These are phyloP conservation scores for Coleophoma eucalyptorum DNA, from an alignment of 2,329 filamentous ascomycete genomes.

Conservation along the genomic window DNA sequence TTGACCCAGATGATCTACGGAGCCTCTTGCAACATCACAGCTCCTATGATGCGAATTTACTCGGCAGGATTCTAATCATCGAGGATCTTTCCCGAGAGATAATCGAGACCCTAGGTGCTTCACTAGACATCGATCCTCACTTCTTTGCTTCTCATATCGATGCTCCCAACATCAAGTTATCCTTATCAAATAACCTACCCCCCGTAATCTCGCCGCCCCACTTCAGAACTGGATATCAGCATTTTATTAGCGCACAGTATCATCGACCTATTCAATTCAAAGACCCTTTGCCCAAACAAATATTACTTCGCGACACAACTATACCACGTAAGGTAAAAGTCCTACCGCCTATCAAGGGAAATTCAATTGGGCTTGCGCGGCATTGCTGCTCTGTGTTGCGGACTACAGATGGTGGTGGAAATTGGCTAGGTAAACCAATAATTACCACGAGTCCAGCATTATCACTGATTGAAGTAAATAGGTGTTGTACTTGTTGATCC, in stretches of 20 bases:
- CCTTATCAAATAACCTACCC: slow-evolving; percentile 2
- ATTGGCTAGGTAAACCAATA: neutral
- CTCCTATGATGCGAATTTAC: neutral
- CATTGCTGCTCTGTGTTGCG: slow-evolving; percentile 1
- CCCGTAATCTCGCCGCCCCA: neutral
- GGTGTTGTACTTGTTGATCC: too few species aligned
- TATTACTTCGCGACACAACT: slow-evolving; percentile 3
- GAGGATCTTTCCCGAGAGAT: slow-evolving; percentile 4
- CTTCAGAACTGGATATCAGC: neutral
- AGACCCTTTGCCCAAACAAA: neutral
- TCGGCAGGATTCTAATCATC: slow-evolving; percentile 4
- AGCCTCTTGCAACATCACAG: neutral
- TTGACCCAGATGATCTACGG: neutral
- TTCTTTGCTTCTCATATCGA: slow-evolving; percentile 8
- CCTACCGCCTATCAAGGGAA: neutral
- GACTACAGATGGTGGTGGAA: neutral
- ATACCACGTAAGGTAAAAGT: slow-evolving; percentile 1
- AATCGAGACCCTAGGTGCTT: slow-evolving; percentile 4
- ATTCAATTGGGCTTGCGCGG: neutral
- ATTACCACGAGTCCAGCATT: neutral
- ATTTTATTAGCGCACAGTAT: slow-evolving; percentile 3
- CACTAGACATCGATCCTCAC: slow-evolving; percentile 4
- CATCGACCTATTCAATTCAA: slow-evolving; percentile 1
- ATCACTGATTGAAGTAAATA: too few species aligned
- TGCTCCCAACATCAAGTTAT: neutral